Conservation (phyloP, 2,329 filamentous ascomycete species). For the Fusarium anthophilum region DNA sequence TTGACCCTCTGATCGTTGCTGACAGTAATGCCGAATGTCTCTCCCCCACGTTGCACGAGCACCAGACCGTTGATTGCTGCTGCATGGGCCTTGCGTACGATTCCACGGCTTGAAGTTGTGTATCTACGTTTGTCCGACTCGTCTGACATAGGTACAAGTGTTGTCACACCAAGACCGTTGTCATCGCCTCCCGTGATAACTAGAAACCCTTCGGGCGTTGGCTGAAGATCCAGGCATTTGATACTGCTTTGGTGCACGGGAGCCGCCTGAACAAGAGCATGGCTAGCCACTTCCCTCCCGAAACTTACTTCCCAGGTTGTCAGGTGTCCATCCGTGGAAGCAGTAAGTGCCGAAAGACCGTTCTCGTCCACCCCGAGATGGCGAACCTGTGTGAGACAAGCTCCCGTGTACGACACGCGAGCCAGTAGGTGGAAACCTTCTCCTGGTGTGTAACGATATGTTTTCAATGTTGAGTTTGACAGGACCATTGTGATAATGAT, state of each 20-base stretch:
- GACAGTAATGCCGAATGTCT: conserved; percentile 53
- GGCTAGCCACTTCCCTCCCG: conserved; percentile 21
- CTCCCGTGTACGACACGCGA: conserved; percentile 70
- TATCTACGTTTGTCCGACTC: conserved; percentile 32
- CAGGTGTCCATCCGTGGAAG: conserved; percentile 84
- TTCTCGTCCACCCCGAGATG: conserved; percentile 50
- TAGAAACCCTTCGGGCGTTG: conserved; percentile 50
- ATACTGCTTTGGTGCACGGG: conserved; percentile 83
- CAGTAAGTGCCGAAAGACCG: conserved; percentile 65
- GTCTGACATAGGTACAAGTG: conserved; percentile 30
- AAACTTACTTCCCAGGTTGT: conserved; percentile 44
- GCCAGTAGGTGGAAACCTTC: conserved; percentile 61
- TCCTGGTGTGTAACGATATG: conserved; percentile 58
- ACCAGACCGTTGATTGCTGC: conserved; percentile 73
- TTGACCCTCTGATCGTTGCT: conserved; percentile 72
- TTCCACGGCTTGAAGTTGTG: conserved; percentile 35
- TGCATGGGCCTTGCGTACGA: conserved; percentile 67
- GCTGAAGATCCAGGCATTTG: conserved; percentile 67
- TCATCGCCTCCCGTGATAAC: conserved; percentile 88
- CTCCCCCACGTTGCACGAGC: conserved; percentile 44
- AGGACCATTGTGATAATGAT: conserved; percentile 77
- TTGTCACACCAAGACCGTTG: conserved; percentile 75
- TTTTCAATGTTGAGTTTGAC: conserved; percentile 83
- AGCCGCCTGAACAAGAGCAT: conserved; percentile 45
- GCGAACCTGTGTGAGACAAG: conserved; percentile 76